These are phyloP conservation scores for Myxozyma melibiosi DNA, from an alignment of 805 yeast genomes.

Conservation along the genomic window DNA sequence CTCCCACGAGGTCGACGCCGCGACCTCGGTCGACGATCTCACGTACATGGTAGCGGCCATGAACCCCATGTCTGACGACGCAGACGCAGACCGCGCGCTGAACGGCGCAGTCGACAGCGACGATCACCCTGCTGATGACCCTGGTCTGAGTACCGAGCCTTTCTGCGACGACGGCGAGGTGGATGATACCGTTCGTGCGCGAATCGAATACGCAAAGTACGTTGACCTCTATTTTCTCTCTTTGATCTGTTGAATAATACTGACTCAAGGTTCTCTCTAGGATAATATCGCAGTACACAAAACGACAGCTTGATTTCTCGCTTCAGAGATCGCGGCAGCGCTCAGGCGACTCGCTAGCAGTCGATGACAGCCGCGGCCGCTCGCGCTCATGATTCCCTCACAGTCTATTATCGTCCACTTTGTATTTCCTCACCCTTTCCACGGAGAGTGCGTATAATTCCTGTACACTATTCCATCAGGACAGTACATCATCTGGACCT, in stretches of 20 bases:
- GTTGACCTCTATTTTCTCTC: background rate
- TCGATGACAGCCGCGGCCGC: too few species aligned
- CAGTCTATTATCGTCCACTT: too few species aligned
- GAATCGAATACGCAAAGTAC: slow-evolving; percentile 20
- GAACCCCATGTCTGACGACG: slow-evolving; percentile 2
- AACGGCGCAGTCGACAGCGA: background rate
- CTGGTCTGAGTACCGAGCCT: background rate
- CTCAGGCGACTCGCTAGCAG: background rate
- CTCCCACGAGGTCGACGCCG: too few species aligned
- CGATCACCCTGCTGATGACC: background rate
- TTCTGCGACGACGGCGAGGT: background rate
- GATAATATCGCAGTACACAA: slow-evolving; percentile 19
- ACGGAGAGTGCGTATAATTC: too few species aligned
- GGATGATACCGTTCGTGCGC: slow-evolving; percentile 10
- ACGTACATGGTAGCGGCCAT: slow-evolving; percentile 8
- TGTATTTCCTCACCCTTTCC: too few species aligned
- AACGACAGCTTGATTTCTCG: slow-evolving; percentile 23
- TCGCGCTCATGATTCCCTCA: too few species aligned
- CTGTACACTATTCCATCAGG: too few species aligned
- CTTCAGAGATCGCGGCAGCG: slow-evolving; percentile 5
- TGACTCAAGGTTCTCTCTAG: background rate
- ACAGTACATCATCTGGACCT: too few species aligned
- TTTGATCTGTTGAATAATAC: background rate
- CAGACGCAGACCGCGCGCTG: background rate
- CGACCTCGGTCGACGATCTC: background rate